These are phyloP conservation scores for Chamaenerion angustifolium DNA, from an alignment of 345 rosid species.

Conservation along the genomic window DNA sequence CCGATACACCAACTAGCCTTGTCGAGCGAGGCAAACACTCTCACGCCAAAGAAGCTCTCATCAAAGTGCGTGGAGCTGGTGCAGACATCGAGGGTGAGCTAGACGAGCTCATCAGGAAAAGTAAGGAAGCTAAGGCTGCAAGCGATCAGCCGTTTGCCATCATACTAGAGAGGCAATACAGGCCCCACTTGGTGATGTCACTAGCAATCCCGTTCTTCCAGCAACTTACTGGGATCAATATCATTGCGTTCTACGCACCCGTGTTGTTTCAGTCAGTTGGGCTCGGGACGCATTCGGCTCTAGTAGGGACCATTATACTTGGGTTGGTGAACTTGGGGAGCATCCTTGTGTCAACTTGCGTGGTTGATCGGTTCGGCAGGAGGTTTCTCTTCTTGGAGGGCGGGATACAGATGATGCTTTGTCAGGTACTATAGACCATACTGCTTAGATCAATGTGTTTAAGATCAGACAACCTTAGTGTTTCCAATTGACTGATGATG, in stretches of 20 bases:
- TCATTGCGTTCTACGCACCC: constrained; percentile 79
- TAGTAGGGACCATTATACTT: constrained; percentile 47
- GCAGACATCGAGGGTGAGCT: constrained; percentile 41
- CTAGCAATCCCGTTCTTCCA: constrained; percentile 62
- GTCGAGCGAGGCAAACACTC: constrained; percentile 49
- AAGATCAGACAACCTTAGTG: too few species aligned
- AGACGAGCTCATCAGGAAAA: constrained; percentile 31
- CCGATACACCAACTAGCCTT: constrained; percentile 65
- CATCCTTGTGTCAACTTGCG: constrained; percentile 35
- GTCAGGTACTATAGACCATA: constrained; percentile 34
- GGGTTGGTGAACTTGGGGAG: constrained; percentile 62
- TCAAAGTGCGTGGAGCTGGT: constrained; percentile 30
- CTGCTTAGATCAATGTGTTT: background rate
- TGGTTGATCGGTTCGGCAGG: constrained; percentile 66
- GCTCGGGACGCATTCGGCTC: constrained; percentile 50
- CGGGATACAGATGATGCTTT: constrained; percentile 50
- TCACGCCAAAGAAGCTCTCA: constrained; percentile 36
- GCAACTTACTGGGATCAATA: constrained; percentile 63
- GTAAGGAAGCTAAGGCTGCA: constrained; percentile 31
- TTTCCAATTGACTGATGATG: too few species aligned
- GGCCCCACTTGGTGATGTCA: constrained; percentile 67
- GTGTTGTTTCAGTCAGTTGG: constrained; percentile 64
- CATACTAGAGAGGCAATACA: constrained; percentile 46
- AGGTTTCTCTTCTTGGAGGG: constrained; percentile 56
- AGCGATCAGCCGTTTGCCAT: constrained; percentile 36